Conservation (phyloP, 2,329 filamentous ascomycete species). For the Ceratocystis smalleyi region DNA sequence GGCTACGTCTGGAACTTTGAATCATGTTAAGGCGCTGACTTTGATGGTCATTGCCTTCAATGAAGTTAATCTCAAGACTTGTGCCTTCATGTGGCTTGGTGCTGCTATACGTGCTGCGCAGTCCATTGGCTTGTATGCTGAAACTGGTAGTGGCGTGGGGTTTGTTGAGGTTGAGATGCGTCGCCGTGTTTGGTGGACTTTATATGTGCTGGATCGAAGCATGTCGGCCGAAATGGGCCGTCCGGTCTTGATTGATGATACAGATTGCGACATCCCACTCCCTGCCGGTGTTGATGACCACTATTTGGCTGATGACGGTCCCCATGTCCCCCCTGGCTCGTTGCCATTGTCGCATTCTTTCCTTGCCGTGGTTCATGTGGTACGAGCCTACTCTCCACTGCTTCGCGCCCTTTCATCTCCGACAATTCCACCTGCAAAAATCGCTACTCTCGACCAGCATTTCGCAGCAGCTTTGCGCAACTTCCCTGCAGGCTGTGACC, state of each 20-base stretch:
- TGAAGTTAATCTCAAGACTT: slow-evolving; percentile 73
- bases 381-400: slow-evolving; percentile 60
- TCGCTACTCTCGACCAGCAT: slow-evolving; percentile 68
- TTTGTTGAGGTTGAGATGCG: slow-evolving; percentile 68
- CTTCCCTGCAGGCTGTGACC: slow-evolving; percentile 61
- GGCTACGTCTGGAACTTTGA: slow-evolving; percentile 60
- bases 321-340: slow-evolving; percentile 35
- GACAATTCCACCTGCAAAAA: slow-evolving; percentile 47
- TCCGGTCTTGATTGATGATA: slow-evolving; percentile 69
- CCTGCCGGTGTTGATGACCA: slow-evolving; percentile 72
- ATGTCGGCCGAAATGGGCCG: slow-evolving; percentile 67
- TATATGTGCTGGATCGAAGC: slow-evolving; percentile 76
- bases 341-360: slow-evolving; percentile 53
- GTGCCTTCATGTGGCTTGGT: slow-evolving; percentile 75
- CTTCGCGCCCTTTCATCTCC: slow-evolving; percentile 54
- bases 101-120: slow-evolving; percentile 66
- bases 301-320: slow-evolving; percentile 46
- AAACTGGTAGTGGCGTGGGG: slow-evolving; percentile 55
- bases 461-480: slow-evolving; percentile 59
- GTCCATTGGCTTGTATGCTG: slow-evolving; percentile 64
- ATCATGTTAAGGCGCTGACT: slow-evolving; percentile 57
- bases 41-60: slow-evolving; percentile 65
- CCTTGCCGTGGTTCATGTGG: slow-evolving; percentile 64
- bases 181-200: slow-evolving; percentile 79
- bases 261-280: slow-evolving; percentile 70